These are phyloP conservation scores for Leishmania arabica DNA, from an alignment of 208 protist genomes.

Conservation along the genomic window DNA sequence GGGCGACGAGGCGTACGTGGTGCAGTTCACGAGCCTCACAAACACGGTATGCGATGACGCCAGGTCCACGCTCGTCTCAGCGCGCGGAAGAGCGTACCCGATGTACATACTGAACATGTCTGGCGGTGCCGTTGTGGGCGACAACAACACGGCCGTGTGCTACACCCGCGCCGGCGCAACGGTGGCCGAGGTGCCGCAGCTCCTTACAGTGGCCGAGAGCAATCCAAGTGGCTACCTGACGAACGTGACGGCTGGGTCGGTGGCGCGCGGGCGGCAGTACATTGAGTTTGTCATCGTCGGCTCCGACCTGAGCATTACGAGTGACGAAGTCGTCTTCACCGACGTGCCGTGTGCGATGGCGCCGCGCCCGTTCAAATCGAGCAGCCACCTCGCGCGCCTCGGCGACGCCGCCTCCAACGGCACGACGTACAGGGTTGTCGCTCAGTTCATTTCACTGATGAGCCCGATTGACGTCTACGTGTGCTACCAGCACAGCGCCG, in stretches of 20 bases:
- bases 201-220: constrained; percentile 45
- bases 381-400: constrained; percentile 41
- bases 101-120: constrained; percentile 64
- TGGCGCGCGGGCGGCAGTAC: constrained; percentile 71
- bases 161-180: constrained; percentile 68
- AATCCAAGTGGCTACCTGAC: constrained; percentile 78
- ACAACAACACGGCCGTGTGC: constrained; percentile 66
- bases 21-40: constrained; percentile 61
- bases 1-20: constrained; percentile 76
- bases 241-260: constrained; percentile 29
- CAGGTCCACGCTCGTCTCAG: constrained; percentile 36
- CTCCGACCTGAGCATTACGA: constrained; percentile 34
- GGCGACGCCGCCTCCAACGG: constrained; percentile 36
- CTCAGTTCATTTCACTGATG: constrained; percentile 54
- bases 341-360: constrained; percentile 51
- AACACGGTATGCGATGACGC: constrained; percentile 73
- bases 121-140: constrained; percentile 25
- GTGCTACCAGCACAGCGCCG: constrained; percentile 51
- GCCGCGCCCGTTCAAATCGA: constrained; percentile 35
- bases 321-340: constrained; percentile 73
- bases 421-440: constrained; percentile 51
- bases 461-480: constrained; percentile 46
- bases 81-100: constrained; percentile 44
- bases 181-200: constrained; percentile 86
- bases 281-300: constrained; percentile 67